phyloP scores from a whole-genome alignment of 495 filamentous ascomycete genomes.

The Parathielavia hyrcaniae region DNA sequence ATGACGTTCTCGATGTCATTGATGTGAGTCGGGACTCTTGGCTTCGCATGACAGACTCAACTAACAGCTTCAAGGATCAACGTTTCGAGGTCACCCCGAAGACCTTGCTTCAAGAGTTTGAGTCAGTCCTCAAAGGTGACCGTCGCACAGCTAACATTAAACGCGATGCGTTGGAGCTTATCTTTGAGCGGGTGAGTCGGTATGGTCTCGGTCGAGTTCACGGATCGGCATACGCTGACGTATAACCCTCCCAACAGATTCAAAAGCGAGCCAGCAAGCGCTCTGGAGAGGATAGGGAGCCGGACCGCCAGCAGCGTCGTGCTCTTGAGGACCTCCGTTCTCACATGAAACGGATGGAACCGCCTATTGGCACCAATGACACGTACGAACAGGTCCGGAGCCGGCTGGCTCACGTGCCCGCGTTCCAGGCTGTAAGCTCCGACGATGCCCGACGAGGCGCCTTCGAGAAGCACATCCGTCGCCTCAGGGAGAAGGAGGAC shows the following conservation, averaged over 20 bases:
- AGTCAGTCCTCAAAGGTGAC: slow-evolving; percentile 68
- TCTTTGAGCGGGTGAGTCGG: slow-evolving; percentile 63
- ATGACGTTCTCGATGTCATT: slow-evolving; percentile 82
- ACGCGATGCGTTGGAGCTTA: slow-evolving; percentile 61
- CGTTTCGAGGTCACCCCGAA: slow-evolving; percentile 81
- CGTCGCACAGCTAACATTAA: slow-evolving; percentile 78
- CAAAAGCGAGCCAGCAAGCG: slow-evolving; percentile 57
- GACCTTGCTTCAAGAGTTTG: slow-evolving; percentile 84
- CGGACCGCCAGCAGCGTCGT: slow-evolving; percentile 79
- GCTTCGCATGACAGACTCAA: slow-evolving; percentile 1
- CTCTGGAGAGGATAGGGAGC: slow-evolving; percentile 76
- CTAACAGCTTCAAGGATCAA: slow-evolving; percentile 57
- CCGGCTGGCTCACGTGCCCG: slow-evolving; percentile 69
- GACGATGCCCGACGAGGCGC: slow-evolving; percentile 77
- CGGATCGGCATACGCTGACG: slow-evolving; percentile 19
- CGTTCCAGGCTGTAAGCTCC: slow-evolving; percentile 71
- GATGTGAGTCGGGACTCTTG: slow-evolving; percentile 56
- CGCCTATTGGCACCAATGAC: slow-evolving; percentile 68
- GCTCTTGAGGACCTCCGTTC: slow-evolving; percentile 80
- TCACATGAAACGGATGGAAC: slow-evolving; percentile 83
- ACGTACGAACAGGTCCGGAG: slow-evolving; percentile 80
- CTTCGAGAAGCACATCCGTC: slow-evolving; percentile 89
- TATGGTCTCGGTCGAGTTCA: background rate
- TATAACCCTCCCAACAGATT: slow-evolving; percentile 43
- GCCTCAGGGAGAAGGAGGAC: slow-evolving; percentile 85